Evolutionary conservation across 2,329 filamentous ascomycete species (phyloP).

Genomic region (Phialocephala sp.): DNA sequence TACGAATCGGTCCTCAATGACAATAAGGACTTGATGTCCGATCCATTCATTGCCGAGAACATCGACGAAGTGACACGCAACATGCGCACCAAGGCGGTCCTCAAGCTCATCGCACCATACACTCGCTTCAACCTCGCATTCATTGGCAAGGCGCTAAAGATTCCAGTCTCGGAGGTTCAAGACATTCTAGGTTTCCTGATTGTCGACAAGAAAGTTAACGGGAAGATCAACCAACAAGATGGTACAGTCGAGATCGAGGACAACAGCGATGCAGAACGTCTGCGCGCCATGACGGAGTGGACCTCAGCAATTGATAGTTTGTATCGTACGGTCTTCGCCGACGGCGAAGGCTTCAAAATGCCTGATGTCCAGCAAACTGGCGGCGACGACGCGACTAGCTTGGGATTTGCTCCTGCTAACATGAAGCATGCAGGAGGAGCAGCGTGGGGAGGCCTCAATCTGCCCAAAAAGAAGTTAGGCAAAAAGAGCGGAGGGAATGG

Average conservation of each 20-base stretch:
- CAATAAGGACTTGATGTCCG: constrained; percentile 87
- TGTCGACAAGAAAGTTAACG: constrained; percentile 83
- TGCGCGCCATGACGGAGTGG: constrained; percentile 76
- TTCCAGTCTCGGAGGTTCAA: constrained; percentile 84
- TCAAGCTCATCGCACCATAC: constrained; percentile 94
- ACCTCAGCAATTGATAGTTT: constrained; percentile 71
- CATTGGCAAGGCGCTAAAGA: constrained; percentile 87
- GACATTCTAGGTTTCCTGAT: constrained; percentile 97
- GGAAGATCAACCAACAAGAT: constrained; percentile 86
- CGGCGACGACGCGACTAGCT: background rate
- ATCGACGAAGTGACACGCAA: constrained; percentile 98
- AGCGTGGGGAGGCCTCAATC: background rate
- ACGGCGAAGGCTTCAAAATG: constrained; percentile 71
- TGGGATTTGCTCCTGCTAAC: background rate
- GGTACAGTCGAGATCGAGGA: constrained; percentile 84
- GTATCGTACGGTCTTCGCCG: constrained; percentile 75
- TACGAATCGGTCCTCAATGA: constrained; percentile 88
- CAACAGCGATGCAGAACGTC: constrained; percentile 73
- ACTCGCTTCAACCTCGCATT: constrained; percentile 87
- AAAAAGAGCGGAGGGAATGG: constrained; percentile 9
- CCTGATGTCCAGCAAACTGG: constrained; percentile 34
- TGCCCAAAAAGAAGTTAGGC: background rate
- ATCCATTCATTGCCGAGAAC: constrained; percentile 97
- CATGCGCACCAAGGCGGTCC: constrained; percentile 94
- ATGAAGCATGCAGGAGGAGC: background rate